These are phyloP conservation scores for Cyberlindnera mrakii DNA, from an alignment of 805 yeast species.

Conservation along the genomic window DNA sequence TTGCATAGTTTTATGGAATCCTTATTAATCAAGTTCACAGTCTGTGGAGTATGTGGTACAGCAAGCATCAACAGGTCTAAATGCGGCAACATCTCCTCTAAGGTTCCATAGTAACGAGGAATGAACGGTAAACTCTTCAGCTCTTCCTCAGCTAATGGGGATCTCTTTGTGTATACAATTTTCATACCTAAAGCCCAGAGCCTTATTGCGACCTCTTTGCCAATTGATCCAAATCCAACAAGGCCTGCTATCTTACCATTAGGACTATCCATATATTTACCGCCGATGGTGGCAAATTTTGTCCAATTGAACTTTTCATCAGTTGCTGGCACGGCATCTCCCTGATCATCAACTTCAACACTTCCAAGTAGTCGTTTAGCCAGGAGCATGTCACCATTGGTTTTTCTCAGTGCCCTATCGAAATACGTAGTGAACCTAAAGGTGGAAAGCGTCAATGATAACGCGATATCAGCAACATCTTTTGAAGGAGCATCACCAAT, in stretches of 20 bases:
- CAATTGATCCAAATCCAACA: slow-evolving; percentile 73
- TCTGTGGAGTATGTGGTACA: slow-evolving; percentile 56
- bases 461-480: slow-evolving; percentile 68
- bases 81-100: slow-evolving; percentile 36
- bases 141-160: slow-evolving; percentile 29
- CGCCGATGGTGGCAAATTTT: slow-evolving; percentile 39
- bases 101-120: slow-evolving; percentile 37
- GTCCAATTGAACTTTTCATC: slow-evolving; percentile 33
- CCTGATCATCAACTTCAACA: slow-evolving; percentile 26
- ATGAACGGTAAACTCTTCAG: slow-evolving; percentile 37
- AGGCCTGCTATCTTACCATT: slow-evolving; percentile 50
- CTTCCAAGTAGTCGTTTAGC: slow-evolving; percentile 36
- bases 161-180: slow-evolving; percentile 54
- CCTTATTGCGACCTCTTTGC: slow-evolving; percentile 52
- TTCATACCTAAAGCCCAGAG: slow-evolving; percentile 56
- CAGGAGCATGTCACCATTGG: slow-evolving; percentile 33
- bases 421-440: slow-evolving; percentile 52
- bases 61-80: slow-evolving; percentile 57
- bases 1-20: slow-evolving; percentile 40
- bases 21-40: slow-evolving; percentile 47
- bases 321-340: slow-evolving; percentile 19
- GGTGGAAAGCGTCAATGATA: slow-evolving; percentile 49
- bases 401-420: slow-evolving; percentile 32
- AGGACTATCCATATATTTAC: slow-evolving; percentile 43
- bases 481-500: slow-evolving; percentile 52